Conservation (phyloP, 805 yeast genomes). For the Ogataea pini region DNA sequence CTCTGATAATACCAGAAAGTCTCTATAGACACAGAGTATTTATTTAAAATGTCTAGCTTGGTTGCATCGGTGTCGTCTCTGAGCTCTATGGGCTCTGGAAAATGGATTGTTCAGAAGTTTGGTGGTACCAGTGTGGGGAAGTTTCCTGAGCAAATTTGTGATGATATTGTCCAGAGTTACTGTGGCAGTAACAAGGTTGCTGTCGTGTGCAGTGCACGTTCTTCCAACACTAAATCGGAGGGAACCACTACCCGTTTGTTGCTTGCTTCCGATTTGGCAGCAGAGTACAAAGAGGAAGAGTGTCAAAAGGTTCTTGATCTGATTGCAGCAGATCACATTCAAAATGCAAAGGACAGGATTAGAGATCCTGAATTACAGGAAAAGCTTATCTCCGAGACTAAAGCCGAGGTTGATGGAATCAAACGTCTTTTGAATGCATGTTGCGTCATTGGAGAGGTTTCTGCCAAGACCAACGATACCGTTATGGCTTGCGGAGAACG, state of each 20-base stretch:
- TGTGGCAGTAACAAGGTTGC: constrained; percentile 68
- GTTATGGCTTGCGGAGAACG: constrained; percentile 95
- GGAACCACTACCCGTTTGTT: constrained; percentile 92
- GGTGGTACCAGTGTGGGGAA: constrained; percentile 98
- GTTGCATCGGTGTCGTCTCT: constrained; percentile 27
- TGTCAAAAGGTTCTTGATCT: constrained; percentile 60
- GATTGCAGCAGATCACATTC: constrained; percentile 75
- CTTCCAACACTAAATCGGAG: constrained; percentile 86
- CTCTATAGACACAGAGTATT: not conserved
- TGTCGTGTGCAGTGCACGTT: constrained; percentile 94
- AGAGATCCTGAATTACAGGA: constrained; percentile 45
- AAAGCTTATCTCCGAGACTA: constrained; percentile 58
- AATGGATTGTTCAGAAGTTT: constrained; percentile 88
- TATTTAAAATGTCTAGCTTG: constrained; percentile 22
- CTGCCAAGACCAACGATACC: constrained; percentile 82
- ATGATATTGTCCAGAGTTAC: constrained; percentile 75
- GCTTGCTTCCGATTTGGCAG: constrained; percentile 78
- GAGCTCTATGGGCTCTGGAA: constrained; percentile 29
- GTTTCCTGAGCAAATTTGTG: constrained; percentile 81
- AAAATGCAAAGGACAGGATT: constrained; percentile 64
- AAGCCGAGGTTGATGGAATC: constrained; percentile 65
- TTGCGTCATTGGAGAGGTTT: constrained; percentile 86
- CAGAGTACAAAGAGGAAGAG: constrained; percentile 52
- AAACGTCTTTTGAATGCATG: constrained; percentile 80
- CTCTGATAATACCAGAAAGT: too few relatives aligned